Evolutionary conservation across 2,329 filamentous ascomycete genomes (phyloP), one percentile per base, ranked within the genome.

Genomic region (Sarocladium oryzae): DNA sequence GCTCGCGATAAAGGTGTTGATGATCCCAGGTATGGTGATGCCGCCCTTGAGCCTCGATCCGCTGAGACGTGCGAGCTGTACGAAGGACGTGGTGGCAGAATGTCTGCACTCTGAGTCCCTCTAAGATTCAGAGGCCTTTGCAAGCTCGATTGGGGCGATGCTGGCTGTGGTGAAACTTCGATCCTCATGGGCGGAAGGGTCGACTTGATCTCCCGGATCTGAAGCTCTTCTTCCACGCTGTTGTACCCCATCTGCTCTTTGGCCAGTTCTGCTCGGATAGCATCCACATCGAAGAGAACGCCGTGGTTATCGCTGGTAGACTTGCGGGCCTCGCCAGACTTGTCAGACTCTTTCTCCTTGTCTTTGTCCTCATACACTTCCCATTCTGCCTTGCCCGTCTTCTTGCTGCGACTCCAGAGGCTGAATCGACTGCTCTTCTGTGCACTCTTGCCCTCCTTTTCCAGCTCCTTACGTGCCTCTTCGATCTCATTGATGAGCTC

Each of bases 401-500:
- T 86, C 70, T 89, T 96, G 61, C 88, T 90, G 46, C 87, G 82
- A 37, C 85, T 85, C 69, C 96, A 96, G 59, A 95, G 81, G 32
- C 83, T 81, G 60, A 92, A 90, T 37, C 72, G 71, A 9, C 65
- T 79, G 33, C 41, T 52, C 16, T 32, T 37, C 60, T 77, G 77
- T 57, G 72, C 74, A 62, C 85, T 83, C 61, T 87, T 83, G 16
- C 84, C 85, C 60, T 93, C 87, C 63, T 82, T 84, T 61, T 96
- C 90, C 3, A 95, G 77, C 61, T 93, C 84, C 63, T 86, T 90
- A 33, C 93, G 82, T 6, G 93, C 93, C 68, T 95, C 91, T 65
- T 97, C 92, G 50, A 99, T 96, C 69, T 99, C 93, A 60, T 87
- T 90, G 64, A 99, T 96, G 37, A 99, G 79, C 68, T 97, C 92